A percentile compares a stretch with the other conserved stretches of the same genome.
Conservation (phyloP, 148 eudicot species). For the Diospyros kaki region DNA sequence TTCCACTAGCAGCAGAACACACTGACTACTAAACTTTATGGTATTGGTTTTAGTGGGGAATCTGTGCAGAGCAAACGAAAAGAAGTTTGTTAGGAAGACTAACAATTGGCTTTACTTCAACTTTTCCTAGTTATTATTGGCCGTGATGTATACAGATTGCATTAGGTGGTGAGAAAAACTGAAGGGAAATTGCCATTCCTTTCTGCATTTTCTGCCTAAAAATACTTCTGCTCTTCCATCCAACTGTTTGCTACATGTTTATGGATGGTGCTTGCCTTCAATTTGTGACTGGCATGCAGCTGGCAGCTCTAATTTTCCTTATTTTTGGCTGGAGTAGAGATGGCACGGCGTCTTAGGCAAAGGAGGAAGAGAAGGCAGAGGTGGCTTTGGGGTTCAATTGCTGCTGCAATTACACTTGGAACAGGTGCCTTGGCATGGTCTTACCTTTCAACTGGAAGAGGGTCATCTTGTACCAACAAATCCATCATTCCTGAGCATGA, state of each 20-base stretch:
- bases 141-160: not conserved
- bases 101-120: too few species aligned
- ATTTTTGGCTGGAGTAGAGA: constrained; percentile 35
- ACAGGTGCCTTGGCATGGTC: constrained; percentile 72
- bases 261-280: not conserved
- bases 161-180: not conserved
- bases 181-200: not conserved
- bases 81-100: too few species aligned
- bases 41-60: too few species aligned
- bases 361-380: constrained; percentile 65
- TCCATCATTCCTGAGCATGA: constrained; percentile 27
- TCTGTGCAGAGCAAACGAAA: too few species aligned
- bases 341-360: constrained; percentile 69
- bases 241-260: not conserved
- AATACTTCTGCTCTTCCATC: not conserved
- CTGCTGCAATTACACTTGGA: constrained; percentile 64
- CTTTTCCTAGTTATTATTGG: not conserved
- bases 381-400: constrained; percentile 80
- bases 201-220: not conserved
- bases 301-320: not conserved
- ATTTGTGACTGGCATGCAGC: not conserved
- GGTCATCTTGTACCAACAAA: constrained; percentile 36
- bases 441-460: constrained; percentile 52
- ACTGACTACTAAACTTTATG: too few species aligned
- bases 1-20: too few species aligned